phyloP scores from a whole-genome alignment of 345 rosid species.

The Sonneratia caseolaris region DNA sequence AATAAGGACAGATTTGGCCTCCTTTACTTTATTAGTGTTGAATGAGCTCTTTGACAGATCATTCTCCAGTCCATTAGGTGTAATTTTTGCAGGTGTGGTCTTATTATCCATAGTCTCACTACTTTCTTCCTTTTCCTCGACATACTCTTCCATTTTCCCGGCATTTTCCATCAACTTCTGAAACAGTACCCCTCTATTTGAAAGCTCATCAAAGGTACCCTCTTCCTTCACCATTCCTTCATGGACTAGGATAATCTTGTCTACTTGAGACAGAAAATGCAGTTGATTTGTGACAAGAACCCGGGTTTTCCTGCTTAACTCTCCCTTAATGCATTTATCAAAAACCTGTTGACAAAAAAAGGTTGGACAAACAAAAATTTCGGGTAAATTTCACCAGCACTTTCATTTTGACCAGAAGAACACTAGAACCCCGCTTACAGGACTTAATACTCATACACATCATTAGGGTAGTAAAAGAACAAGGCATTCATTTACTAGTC shows the following conservation, averaged over 20 bases:
- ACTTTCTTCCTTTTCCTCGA: constrained; percentile 55
- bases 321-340: constrained; percentile 86
- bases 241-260: constrained; percentile 80
- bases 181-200: constrained; percentile 56
- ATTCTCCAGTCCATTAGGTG: constrained; percentile 45
- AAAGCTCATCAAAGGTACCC: constrained; percentile 89
- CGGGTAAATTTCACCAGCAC: background rate
- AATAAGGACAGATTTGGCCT: constrained; percentile 79
- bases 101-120: constrained; percentile 34
- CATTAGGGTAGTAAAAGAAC: background rate
- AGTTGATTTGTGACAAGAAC: constrained; percentile 99
- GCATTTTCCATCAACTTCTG: constrained; percentile 98
- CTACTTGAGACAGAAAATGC: constrained; percentile 96
- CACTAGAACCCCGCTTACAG: background rate
- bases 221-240: constrained; percentile 89
- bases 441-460: background rate
- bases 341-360: constrained; percentile 51
- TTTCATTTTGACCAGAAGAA: background rate
- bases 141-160: constrained; percentile 94
- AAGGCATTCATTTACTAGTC: background rate
- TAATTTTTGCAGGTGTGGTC: constrained; percentile 28
- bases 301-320: constrained; percentile 68
- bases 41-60: constrained; percentile 29
- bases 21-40: constrained; percentile 37
- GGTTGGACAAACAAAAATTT: background rate